Percentiles rank a stretch among this genome's conserved stretches.
phyloP scores from a whole-genome alignment of 257 asterid genomes.

The Perilla frutescens region DNA sequence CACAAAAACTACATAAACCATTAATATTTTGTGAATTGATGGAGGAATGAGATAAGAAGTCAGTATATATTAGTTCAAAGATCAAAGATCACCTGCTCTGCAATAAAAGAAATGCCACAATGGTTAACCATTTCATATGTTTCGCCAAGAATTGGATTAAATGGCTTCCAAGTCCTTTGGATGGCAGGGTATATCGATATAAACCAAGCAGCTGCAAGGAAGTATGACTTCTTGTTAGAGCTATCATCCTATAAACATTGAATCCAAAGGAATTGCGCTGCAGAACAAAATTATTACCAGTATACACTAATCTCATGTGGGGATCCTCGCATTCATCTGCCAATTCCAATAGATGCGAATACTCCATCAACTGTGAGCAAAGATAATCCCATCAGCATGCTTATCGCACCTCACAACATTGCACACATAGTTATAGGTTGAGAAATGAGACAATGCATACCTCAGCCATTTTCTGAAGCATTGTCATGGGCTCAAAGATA shows the following conservation, averaged over 20 bases:
- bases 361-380: slow-evolving; percentile 85
- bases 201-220: slow-evolving; percentile 85
- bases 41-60: not conserved
- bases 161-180: slow-evolving; percentile 99
- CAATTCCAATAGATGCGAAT: slow-evolving; percentile 76
- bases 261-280: slow-evolving; percentile 43
- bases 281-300: slow-evolving; percentile 43
- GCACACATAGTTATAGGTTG: not conserved
- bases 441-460: slow-evolving; percentile 44
- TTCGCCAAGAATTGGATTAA: slow-evolving; percentile 98
- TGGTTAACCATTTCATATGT: slow-evolving; percentile 93
- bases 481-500: slow-evolving; percentile 99
- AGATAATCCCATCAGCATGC: slow-evolving; percentile 29
- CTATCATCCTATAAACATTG: not conserved
- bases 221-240: not conserved
- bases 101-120: slow-evolving; percentile 75
- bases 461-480: slow-evolving; percentile 99
- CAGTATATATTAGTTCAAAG: not conserved
- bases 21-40: not conserved
- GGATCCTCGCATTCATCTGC: slow-evolving; percentile 99
- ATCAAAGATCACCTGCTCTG: slow-evolving; percentile 78
- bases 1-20: not conserved
- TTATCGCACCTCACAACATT: slow-evolving; percentile 9
- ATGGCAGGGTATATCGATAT: slow-evolving; percentile 85
- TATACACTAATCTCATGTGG: slow-evolving; percentile 86